Evolutionary conservation across 805 yeast species (phyloP), one percentile per base, ranked within the genome.

Genomic region (Myxozyma neotropica): DNA sequence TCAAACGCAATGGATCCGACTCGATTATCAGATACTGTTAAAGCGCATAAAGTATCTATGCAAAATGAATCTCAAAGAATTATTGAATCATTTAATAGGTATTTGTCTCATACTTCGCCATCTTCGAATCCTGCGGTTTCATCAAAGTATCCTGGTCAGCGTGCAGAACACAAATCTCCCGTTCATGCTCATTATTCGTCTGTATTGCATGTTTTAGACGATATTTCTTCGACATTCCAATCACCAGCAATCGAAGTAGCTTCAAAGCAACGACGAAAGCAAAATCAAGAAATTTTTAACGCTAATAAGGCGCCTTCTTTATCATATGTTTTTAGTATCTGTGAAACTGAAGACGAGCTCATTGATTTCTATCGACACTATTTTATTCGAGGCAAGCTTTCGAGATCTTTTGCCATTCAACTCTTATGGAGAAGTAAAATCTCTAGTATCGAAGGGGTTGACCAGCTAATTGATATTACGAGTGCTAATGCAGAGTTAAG

Each of bases 361-460:
- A 7, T 60, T 17, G 49, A 33, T 3, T 17, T 57, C 19, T 60
- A 58, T 15, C 47, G 51, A 21, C 33, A 57, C 12, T 48, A 26
- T 35, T 60, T 57, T 31, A 40, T 53, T 10, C 56, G 64, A 2
- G 61, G 64, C 5, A 40, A 21, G 31, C 23, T 60, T 23, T 24
- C 43, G n/a, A 36, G 27, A 17, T 10, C 23, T 8, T 31, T 43
- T 3, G 64, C 64, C 31, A 33, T 33, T n/a, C 24, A 26, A 29
- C 27, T 60, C 3, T 31, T 60, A 7, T 60, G 64, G 64, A 7
- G 27, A 39, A 54, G 35, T 19, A 31, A 17, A 24, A 8, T 60
- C 26, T 15, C 23, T 23, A 31, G 29, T 17, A 36, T 26, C 26
- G 57, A 39, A n/a, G 53, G 40, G 13, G 38, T 52, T 7, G 38